Percentiles rank a stretch among this genome's conserved stretches.
These are phyloP conservation scores for Graphilbum ipis-grandicollis DNA, from an alignment of 2,329 filamentous ascomycete genomes.

Conservation along the genomic window DNA sequence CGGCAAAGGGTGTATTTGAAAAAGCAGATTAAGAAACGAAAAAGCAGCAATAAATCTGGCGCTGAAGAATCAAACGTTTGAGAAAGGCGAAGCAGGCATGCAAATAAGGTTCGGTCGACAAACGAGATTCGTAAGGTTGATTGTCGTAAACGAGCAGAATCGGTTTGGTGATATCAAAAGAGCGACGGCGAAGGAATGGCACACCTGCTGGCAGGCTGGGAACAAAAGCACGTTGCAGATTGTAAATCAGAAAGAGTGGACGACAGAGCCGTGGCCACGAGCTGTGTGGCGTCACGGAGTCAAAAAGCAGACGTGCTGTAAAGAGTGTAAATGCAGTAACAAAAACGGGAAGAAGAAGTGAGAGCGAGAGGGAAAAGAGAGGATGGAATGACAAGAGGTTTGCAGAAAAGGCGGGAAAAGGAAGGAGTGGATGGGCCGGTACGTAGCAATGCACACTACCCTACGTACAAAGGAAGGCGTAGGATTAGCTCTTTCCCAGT, in stretches of 20 bases:
- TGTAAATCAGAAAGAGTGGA: constrained; percentile 8
- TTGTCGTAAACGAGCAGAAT: neutral
- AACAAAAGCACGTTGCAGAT: constrained; percentile 4
- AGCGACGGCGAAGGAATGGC: constrained; percentile 29
- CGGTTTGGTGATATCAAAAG: neutral
- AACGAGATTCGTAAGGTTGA: neutral
- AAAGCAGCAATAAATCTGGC: neutral
- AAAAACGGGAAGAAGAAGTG: neutral
- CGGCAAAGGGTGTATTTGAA: no score
- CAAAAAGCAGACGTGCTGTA: constrained; percentile 4
- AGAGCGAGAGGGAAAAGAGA: neutral
- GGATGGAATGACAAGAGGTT: neutral
- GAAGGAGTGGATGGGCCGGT: no score
- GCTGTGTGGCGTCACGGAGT: neutral
- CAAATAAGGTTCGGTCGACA: no score
- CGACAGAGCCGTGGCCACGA: neutral
- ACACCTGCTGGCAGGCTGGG: constrained; percentile 38
- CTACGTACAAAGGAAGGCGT: no score
- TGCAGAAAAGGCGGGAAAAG: no score
- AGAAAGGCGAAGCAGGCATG: no score
- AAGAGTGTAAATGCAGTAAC: neutral
- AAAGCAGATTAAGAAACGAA: neutral
- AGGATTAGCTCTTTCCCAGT: neutral
- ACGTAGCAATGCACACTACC: neutral
- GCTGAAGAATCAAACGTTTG: no score